Base-by-base conservation (phyloP, 179 eudicot species). In the Silene coronaria region DNA sequence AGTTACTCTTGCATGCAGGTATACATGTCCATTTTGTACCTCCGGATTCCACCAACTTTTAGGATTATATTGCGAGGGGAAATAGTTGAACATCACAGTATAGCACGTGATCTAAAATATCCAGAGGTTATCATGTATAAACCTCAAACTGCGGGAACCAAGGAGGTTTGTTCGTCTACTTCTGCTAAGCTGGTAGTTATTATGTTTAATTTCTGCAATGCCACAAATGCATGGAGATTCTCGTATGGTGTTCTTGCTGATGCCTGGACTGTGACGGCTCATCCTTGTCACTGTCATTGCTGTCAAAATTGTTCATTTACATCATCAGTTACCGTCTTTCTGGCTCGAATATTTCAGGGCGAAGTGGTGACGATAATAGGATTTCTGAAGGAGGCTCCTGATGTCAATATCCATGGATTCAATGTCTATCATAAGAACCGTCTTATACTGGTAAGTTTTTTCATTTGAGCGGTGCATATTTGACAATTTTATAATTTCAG, bases 381-480 rank as follows among this genome's bases (percentile, higher is more conserved):
- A 69, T 95, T 95, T 82, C 79, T 92, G 78, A 92, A 95, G 87
- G 97, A 95, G 83, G 97, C 99, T 79, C 99, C 97, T 63, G 76
- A 79, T 67, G 93, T 95, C 38, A 79, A 88, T 76, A 67, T 95
- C 65, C 95, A 92, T 82, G 99, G 99, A 59, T 95, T 95, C 84
- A 92, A 90, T 81, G 91, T 95, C 75, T 95, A 95, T 85, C 91
- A 95, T 80, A 95, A 89, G 89, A 95, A 95, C 77, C 96, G 99
- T 74, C 87, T 95, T 64, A 92, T 94, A 80, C 81, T 92, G 95
- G 99, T 95, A 79, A 81, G 19, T 0, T 70, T 0, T 70, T 61
- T 8, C 58, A 77, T 75, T 22, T 66, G 30, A 55, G 58, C 58
- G 64, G 46, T 80, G 62, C 71, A 14, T 46, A 64, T 36, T 14